Evolutionary conservation across 495 filamentous ascomycete genomes (phyloP).

Genomic region (Xylaria cubensis): DNA sequence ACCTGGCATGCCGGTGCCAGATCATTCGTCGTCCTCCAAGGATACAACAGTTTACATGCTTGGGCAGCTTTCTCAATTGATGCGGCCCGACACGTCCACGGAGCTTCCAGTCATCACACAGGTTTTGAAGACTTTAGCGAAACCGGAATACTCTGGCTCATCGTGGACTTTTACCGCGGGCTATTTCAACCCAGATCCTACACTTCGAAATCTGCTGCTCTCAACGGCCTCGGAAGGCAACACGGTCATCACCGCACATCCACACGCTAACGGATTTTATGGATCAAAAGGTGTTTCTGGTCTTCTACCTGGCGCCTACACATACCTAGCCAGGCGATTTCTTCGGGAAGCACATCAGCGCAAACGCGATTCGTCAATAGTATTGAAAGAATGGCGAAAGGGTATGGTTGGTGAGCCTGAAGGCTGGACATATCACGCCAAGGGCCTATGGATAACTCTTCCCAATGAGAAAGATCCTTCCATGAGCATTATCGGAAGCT

Average conservation of each 20-base stretch:
- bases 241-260: slow-evolving; percentile 92
- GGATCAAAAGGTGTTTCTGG: slow-evolving; percentile 85
- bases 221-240: slow-evolving; percentile 68
- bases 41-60: slow-evolving; percentile 86
- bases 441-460: slow-evolving; percentile 91
- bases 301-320: slow-evolving; percentile 91
- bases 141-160: slow-evolving; percentile 65
- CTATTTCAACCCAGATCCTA: slow-evolving; percentile 94
- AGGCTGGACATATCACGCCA: slow-evolving; percentile 98
- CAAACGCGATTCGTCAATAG: slow-evolving; percentile 65
- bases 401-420: slow-evolving; percentile 79
- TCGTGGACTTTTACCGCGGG: slow-evolving; percentile 96
- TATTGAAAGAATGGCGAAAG: slow-evolving; percentile 85
- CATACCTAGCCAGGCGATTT: slow-evolving; percentile 82
- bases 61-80: slow-evolving; percentile 82
- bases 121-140: slow-evolving; percentile 70
- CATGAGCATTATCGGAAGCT: slow-evolving; percentile 84
- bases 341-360: slow-evolving; percentile 69
- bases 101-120: slow-evolving; percentile 81
- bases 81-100: slow-evolving; percentile 81
- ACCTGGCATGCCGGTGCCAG: slow-evolving; percentile 13
- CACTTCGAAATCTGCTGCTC: slow-evolving; percentile 78
- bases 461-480: slow-evolving; percentile 66
- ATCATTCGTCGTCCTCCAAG: slow-evolving; percentile 30
- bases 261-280: slow-evolving; percentile 95